phyloP scores from a whole-genome alignment of 1,139 yeast species.

The Protomyces inouyei region DNA sequence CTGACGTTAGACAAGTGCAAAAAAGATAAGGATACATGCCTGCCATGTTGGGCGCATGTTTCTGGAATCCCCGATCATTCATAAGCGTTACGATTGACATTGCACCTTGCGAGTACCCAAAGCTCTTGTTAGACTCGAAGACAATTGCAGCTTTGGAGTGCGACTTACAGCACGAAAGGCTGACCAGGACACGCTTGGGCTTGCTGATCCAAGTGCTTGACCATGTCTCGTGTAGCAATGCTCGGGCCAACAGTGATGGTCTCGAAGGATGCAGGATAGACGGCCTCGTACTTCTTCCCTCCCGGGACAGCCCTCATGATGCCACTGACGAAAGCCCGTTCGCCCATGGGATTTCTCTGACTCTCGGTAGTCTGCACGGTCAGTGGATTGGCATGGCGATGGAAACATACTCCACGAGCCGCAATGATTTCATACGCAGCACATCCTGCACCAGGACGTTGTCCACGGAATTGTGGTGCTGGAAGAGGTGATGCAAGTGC shows the following conservation, averaged over 20 bases:
- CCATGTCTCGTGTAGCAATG: background rate
- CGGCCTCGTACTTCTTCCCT: background rate
- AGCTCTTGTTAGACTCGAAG: background rate
- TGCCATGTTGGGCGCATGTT: background rate
- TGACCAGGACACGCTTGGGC: background rate
- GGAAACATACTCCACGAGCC: background rate
- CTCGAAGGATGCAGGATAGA: background rate
- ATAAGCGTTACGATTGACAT: background rate
- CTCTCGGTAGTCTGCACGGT: background rate
- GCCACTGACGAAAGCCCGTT: background rate
- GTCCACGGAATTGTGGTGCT: too few relatives aligned
- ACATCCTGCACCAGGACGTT: background rate
- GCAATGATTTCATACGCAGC: background rate
- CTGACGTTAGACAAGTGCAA: background rate
- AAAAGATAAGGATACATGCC: background rate
- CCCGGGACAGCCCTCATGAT: background rate
- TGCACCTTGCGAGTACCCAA: background rate
- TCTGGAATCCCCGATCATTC: background rate
- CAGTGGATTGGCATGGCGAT: background rate
- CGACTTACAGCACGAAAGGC: background rate
- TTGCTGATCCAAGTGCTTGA: background rate
- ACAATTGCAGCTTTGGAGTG: background rate
- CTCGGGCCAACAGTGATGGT: background rate
- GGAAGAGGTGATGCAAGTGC: too few relatives aligned
- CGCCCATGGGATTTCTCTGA: background rate